These are phyloP conservation scores for Apiospora malaysiana DNA, from an alignment of 2,329 filamentous ascomycete species.

Conservation along the genomic window DNA sequence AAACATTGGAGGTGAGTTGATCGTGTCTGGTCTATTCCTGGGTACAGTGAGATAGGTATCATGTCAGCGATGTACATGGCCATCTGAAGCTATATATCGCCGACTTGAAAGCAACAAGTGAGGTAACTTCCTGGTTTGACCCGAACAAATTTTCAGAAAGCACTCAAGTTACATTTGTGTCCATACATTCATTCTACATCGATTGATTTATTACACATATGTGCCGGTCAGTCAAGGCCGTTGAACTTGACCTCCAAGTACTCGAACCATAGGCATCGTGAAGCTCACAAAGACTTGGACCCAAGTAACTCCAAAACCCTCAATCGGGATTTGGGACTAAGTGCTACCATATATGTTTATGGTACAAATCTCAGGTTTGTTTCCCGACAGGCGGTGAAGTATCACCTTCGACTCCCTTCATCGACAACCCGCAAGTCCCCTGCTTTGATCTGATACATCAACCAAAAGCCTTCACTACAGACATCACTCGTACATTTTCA, in stretches of 20 bases:
- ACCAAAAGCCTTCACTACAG: not conserved
- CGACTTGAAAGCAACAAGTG: not conserved
- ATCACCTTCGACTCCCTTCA: not conserved
- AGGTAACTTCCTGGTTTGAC: not conserved
- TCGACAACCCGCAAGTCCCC: not conserved
- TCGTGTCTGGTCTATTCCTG: not conserved
- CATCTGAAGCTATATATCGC: not conserved
- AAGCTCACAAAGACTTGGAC: not conserved
- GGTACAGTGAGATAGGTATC: not conserved
- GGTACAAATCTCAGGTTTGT: not conserved
- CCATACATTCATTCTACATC: not conserved
- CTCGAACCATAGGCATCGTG: not conserved
- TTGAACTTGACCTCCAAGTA: not conserved
- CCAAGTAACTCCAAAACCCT: not conserved
- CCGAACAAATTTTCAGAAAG: not conserved
- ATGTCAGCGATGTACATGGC: not conserved
- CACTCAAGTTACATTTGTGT: too few relatives aligned
- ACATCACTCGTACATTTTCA: not conserved
- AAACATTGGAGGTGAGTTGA: not conserved
- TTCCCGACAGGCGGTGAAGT: not conserved
- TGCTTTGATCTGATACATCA: not conserved
- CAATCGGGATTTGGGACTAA: not conserved
- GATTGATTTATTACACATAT: not conserved
- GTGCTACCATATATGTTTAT: too few relatives aligned
- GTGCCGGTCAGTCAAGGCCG: not conserved